Base-by-base conservation (phyloP, 345 rosid genomes). In the Carallia brachiata region DNA sequence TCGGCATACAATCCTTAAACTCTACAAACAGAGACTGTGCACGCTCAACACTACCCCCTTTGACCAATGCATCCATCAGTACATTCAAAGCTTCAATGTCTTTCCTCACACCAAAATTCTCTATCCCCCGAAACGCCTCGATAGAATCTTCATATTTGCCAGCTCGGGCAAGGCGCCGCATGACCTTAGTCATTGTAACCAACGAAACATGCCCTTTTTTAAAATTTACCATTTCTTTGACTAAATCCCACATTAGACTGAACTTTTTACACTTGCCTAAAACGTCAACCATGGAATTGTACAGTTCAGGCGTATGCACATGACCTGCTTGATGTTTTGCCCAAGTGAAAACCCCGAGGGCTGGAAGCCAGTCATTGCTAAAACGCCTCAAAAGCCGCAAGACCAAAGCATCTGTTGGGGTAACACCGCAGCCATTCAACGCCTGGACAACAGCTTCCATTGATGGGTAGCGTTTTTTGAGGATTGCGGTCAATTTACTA, bases 51-150 rank as follows among this genome's bases (percentile, higher is more conserved):
- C 89, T 79, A 6, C 81, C 81, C 73, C 77, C 92, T 61, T 93
- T 91, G 31, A 77, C 90, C 86, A 93, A 82, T 56, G 95, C 89
- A 84, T 89, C 97, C 88, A 91, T 82, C 72, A 93, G 60, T 28
- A 60, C 50, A 67, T 85, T 88, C 88, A 88, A 68, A 62, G 85
- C 89, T 70, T 16, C 68, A 17, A 66, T 62, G 60, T 91, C 87
- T 67, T 66, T 80, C 16, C 61, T 71, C 28, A 89, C 64, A 73
- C 93, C 91, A 69, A 81, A 82, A 7, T 75, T 82, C 66, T 89
- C 94, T 59, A 91, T 62, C 50, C 77, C 77, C 68, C 77, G 68
- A 57, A 93, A 91, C 9, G 78, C 86, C 4, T 87, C 87, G 47
- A 88, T 69, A 34, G 98, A 92, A 69, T 86, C 88, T 18, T 32